Conservation (phyloP, 768 basidiomycete genomes). For the Phylloporus scabripes region DNA sequence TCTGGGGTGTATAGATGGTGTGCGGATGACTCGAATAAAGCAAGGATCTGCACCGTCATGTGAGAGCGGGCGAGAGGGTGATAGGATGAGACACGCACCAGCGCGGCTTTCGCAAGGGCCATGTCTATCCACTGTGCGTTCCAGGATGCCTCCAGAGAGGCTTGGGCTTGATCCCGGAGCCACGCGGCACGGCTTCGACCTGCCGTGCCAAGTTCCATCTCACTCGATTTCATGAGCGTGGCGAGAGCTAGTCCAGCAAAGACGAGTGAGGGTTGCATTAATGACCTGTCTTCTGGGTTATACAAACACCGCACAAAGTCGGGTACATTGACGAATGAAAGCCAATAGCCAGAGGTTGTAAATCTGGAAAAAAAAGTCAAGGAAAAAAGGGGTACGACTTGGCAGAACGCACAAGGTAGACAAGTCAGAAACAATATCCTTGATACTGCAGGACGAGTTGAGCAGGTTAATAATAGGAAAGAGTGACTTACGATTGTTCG, state of each 20-base stretch:
- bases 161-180: conserved; percentile 53
- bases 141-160: conserved; percentile 48
- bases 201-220: conserved; percentile 46
- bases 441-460: conserved; percentile 32
- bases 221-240: conserved; percentile 67
- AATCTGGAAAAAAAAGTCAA: conserved; percentile 43
- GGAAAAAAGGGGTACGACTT: background rate
- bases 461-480: background rate
- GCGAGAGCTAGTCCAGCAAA: conserved; percentile 65
- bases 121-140: conserved; percentile 51
- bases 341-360: conserved; percentile 55
- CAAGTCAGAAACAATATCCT: conserved; percentile 47
- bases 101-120: conserved; percentile 65
- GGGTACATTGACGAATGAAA: conserved; percentile 61
- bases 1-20: conserved; percentile 60
- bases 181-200: conserved; percentile 57
- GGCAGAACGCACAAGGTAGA: conserved; percentile 42
- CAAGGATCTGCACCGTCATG: conserved; percentile 50
- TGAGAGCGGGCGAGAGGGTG: conserved; percentile 9
- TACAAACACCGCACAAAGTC: conserved; percentile 49
- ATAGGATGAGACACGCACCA: conserved; percentile 37
- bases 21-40: conserved; percentile 71
- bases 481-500: conserved; percentile 37
- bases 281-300: conserved; percentile 45
- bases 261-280: conserved; percentile 68